Evolutionary conservation across 2,329 filamentous ascomycete genomes (phyloP).

Genomic region (Pseudogymnoascus sp.): DNA sequence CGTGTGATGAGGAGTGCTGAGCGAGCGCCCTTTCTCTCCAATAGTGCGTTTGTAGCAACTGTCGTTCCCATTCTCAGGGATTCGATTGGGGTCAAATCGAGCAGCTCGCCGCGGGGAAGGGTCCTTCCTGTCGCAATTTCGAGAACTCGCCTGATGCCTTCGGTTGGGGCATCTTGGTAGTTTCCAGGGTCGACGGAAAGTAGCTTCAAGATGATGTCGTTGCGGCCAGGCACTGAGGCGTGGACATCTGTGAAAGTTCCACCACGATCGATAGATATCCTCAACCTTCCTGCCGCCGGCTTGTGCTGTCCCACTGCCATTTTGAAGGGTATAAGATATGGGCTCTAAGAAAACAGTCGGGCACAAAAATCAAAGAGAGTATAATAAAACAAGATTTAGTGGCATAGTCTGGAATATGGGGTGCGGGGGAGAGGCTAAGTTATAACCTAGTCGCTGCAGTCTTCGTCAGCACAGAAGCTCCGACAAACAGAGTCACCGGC

Average conservation of each 20-base stretch:
- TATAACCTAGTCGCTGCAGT: background rate
- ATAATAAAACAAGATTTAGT: background rate
- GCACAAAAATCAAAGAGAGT: slow-evolving; percentile 1
- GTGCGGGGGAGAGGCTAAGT: background rate
- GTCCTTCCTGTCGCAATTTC: slow-evolving; percentile 49
- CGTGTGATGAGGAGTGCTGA: slow-evolving; percentile 65
- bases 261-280: slow-evolving; percentile 37
- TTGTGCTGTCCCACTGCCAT: slow-evolving; percentile 1
- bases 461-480: background rate
- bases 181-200: slow-evolving; percentile 66
- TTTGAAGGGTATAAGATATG: slow-evolving; percentile 1
- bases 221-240: slow-evolving; percentile 51
- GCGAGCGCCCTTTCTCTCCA: slow-evolving; percentile 63
- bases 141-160: slow-evolving; percentile 57
- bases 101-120: slow-evolving; percentile 50
- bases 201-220: slow-evolving; percentile 65
- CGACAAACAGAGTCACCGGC: background rate
- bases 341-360: background rate
- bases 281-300: background rate
- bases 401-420: slow-evolving; percentile 4
- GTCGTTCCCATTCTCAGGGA: slow-evolving; percentile 71
- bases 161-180: slow-evolving; percentile 59
- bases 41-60: slow-evolving; percentile 66
- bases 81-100: slow-evolving; percentile 56
- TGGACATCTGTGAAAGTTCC: slow-evolving; percentile 69